Percentiles rank a stretch among this genome's conserved stretches.
Conservation (phyloP, 179 eudicot species). For the Silene vulgaris region DNA sequence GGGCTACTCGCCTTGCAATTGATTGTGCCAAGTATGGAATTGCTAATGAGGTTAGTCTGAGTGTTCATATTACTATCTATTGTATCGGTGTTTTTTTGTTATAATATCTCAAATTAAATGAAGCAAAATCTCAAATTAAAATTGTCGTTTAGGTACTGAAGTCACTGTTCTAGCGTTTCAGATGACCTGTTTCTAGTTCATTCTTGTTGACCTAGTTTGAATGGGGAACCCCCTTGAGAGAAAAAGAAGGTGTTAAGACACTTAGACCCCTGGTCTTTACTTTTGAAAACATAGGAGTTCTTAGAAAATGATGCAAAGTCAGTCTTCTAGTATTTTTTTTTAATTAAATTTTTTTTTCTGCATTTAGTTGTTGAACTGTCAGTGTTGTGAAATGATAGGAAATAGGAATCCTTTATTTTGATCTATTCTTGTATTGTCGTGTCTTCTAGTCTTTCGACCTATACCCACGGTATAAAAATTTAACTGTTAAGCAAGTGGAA, state of each 20-base stretch:
- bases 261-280: background rate
- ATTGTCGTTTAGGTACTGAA: background rate
- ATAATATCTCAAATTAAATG: background rate
- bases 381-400: background rate
- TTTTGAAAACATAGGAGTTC: background rate
- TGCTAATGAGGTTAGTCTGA: conserved; percentile 72
- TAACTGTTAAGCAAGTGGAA: background rate
- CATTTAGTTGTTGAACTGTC: background rate
- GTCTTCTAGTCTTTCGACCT: background rate
- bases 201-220: background rate
- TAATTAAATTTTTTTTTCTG: too few species aligned
- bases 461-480: background rate
- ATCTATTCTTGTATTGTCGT: background rate
- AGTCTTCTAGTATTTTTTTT: too few species aligned
- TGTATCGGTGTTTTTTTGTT: background rate
- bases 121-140: background rate
- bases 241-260: background rate
- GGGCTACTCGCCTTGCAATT: conserved; percentile 94
- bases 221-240: background rate
- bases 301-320: too few species aligned
- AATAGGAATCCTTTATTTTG: background rate
- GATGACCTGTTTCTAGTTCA: background rate
- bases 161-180: too few species aligned
- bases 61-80: background rate
- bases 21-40: conserved; percentile 94